Evolutionary conservation across 108 stramenopile species (phyloP), one percentile per base, ranked within the genome.

Genomic region (Nitzschia sp.): DNA sequence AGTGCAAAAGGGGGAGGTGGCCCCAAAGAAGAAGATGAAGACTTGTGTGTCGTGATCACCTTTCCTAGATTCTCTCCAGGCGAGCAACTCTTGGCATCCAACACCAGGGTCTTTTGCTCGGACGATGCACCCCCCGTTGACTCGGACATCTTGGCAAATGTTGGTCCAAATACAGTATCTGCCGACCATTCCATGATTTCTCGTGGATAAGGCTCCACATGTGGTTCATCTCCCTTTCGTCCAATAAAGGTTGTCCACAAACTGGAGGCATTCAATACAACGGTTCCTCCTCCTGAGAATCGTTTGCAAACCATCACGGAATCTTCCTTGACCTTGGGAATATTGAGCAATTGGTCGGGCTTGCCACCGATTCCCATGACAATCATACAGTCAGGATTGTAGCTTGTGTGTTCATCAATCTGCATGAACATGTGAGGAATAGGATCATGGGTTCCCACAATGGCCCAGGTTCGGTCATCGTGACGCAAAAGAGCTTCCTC

Each of bases 271-370:
- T 96, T 93, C 53, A 96, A 78, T 0, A 98, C 90, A 3, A 98
- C 97, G 10, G 95, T 98, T 15, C 97, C 97, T 9, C 95, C 97
- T 37, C 97, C 97, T 9, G 90, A 90, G 79, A 95, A 98, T 53
- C 97, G 77, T 63, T 89, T 91, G 25, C 95, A 43, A 10, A 92
- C 78, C 43, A 82, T 39, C 7, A 94, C 71, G n/a, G 77, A 61
- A 42, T 94, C 87, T 39, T 75, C 14, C 41, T 72, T 73, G 3
- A 87, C 84, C 21, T 58, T 51, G 3, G 67, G 39, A 6, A 81
- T 48, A 67, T 95, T 72, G 14, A 94, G 59, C 20, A 95, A 73
- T 29, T 73, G 52, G 19, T 87, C 72, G 7, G 87, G 77, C 70
- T 97, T 97, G 0, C 96, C 96, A 17, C 93, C 90, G 25, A 97